These are phyloP conservation scores for Monarda citriodora DNA, from an alignment of 305 asterid species.

Conservation along the genomic window DNA sequence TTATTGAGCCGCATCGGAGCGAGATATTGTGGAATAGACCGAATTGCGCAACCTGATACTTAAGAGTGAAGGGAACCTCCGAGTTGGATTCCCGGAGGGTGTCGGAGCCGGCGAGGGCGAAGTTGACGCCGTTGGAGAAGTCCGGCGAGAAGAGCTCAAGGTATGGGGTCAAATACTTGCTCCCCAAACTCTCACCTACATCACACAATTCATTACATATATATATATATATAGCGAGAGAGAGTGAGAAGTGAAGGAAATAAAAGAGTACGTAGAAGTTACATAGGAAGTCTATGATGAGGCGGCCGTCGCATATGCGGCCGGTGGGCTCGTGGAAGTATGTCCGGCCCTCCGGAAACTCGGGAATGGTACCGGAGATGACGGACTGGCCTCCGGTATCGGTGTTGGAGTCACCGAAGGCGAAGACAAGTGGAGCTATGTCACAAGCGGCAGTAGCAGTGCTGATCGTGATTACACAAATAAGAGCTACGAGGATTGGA, in stretches of 20 bases:
- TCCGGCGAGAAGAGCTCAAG: neutral
- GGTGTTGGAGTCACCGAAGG: neutral
- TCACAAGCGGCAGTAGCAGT: neutral
- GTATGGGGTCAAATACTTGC: neutral
- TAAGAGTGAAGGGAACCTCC: neutral
- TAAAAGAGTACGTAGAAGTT: neutral
- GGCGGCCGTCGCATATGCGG: constrained; percentile 41
- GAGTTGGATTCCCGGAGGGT: neutral
- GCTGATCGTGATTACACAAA: too few species aligned
- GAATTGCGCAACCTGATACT: neutral
- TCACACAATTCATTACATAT: neutral
- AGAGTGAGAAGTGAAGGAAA: neutral
- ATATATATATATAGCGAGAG: neutral
- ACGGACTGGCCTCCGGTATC: neutral
- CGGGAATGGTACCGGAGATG: neutral
- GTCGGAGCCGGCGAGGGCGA: neutral
- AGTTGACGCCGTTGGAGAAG: neutral
- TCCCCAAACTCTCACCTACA: neutral
- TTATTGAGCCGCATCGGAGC: neutral
- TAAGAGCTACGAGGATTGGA: too few species aligned
- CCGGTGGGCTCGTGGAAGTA: constrained; percentile 35
- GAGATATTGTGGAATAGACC: neutral
- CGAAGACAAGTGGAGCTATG: neutral
- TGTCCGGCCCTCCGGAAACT: neutral
- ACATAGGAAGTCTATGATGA: constrained; percentile 51